A percentile compares a stretch with the other conserved stretches of the same genome.
phyloP scores from a whole-genome alignment of 495 filamentous ascomycete species.

The Penicillium ochrochloron region DNA sequence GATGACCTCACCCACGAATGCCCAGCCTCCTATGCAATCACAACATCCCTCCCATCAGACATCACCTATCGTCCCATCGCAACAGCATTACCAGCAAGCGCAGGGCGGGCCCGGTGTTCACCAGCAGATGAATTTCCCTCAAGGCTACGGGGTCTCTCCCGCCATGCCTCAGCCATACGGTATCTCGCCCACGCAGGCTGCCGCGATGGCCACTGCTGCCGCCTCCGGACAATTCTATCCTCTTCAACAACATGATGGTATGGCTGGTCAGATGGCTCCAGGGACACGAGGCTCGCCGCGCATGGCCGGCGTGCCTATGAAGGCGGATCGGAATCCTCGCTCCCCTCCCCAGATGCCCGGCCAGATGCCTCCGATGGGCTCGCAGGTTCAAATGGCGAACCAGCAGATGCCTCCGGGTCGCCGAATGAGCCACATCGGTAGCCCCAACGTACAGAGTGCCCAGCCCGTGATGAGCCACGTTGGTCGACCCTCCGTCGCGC shows the following conservation, averaged over 20 bases:
- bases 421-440: slow-evolving; percentile 57
- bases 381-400: slow-evolving; percentile 52
- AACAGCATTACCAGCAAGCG: slow-evolving; percentile 54
- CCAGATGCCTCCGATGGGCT: slow-evolving; percentile 56
- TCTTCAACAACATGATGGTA: slow-evolving; percentile 54
- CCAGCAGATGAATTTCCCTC: slow-evolving; percentile 58
- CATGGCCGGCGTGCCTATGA: slow-evolving; percentile 55
- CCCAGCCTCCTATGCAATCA: slow-evolving; percentile 56
- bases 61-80: slow-evolving; percentile 58
- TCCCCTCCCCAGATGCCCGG: slow-evolving; percentile 56
- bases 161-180: slow-evolving; percentile 55
- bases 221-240: slow-evolving; percentile 58
- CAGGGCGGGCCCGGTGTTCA: slow-evolving; percentile 54
- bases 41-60: slow-evolving; percentile 54
- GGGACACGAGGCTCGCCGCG: slow-evolving; percentile 56
- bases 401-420: slow-evolving; percentile 49
- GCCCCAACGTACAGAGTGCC: slow-evolving; percentile 50
- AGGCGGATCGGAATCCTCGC: slow-evolving; percentile 55
- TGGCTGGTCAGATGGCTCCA: slow-evolving; percentile 52
- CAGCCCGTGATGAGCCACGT: slow-evolving; percentile 56
- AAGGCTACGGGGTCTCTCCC: slow-evolving; percentile 52
- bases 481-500: slow-evolving; percentile 51
- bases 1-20: slow-evolving; percentile 57
- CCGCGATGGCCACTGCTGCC: slow-evolving; percentile 61
- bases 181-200: slow-evolving; percentile 57